phyloP scores from a whole-genome alignment of 768 basidiomycete genomes.

The Baorangia bicolor region DNA sequence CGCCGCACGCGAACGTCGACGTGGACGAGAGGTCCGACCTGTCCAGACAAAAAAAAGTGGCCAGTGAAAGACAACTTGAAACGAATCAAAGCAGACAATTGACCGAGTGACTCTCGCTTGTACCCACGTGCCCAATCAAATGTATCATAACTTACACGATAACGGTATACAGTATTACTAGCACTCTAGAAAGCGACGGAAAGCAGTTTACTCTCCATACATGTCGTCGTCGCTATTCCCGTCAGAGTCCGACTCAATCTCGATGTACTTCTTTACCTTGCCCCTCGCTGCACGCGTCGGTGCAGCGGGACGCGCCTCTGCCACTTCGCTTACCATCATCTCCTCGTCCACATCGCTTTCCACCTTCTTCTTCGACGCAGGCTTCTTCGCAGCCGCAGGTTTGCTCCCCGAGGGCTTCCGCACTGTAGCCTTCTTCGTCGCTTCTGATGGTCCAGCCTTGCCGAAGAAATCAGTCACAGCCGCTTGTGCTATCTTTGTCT shows the following conservation, averaged over 20 bases:
- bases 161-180: neutral
- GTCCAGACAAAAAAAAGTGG: neutral
- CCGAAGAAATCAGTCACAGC: conserved; percentile 61
- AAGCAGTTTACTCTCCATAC: conserved; percentile 36
- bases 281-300: conserved; percentile 50
- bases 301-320: conserved; percentile 40
- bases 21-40: neutral
- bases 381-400: conserved; percentile 57
- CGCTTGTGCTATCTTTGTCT: conserved; percentile 42
- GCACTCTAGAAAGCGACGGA: neutral
- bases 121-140: conserved; percentile 13
- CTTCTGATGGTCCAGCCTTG: conserved; percentile 40
- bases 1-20: conserved; percentile 10
- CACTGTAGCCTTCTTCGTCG: conserved; percentile 39
- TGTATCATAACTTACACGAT: neutral
- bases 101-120: conserved; percentile 11
- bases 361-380: conserved; percentile 37
- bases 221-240: conserved; percentile 41
- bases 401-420: conserved; percentile 60
- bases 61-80: neutral
- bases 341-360: conserved; percentile 46
- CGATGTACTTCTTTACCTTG: conserved; percentile 61
- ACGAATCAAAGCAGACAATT: neutral
- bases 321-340: conserved; percentile 40
- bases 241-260: conserved; percentile 52